These are phyloP conservation scores for Ophiostoma triangulosporum DNA, from an alignment of 2,329 filamentous ascomycete genomes.

Conservation along the genomic window DNA sequence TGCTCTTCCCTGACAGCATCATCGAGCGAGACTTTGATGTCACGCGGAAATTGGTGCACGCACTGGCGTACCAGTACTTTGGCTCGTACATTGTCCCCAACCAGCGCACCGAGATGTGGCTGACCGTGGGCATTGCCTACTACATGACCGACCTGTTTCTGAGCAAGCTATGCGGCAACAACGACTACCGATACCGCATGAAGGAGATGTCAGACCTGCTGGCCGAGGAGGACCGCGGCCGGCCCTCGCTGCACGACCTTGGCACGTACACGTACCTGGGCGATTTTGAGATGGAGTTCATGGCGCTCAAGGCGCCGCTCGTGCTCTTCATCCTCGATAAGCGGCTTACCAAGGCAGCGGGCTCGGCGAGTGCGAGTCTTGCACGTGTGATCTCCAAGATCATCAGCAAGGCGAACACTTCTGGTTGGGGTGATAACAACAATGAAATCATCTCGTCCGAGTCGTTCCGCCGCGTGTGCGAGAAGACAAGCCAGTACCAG, in stretches of 20 bases:
- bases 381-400: conserved; percentile 76
- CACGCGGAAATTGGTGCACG: conserved; percentile 67
- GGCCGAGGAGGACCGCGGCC: conserved; percentile 65
- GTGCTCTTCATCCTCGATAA: conserved; percentile 91
- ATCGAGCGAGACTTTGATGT: conserved; percentile 75
- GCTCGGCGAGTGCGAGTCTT: conserved; percentile 55
- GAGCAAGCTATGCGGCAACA: conserved; percentile 81
- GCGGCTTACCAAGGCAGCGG: conserved; percentile 75
- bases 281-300: conserved; percentile 76
- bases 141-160: conserved; percentile 94
- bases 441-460: conserved; percentile 64
- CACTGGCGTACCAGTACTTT: conserved; percentile 84
- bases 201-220: conserved; percentile 74
- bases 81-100: conserved; percentile 85
- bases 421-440: conserved; percentile 29
- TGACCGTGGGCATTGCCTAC: conserved; percentile 77
- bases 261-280: conserved; percentile 69
- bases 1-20: conserved; percentile 74
- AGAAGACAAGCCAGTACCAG: conserved; percentile 67
- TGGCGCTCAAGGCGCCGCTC: conserved; percentile 78
- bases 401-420: conserved; percentile 62
- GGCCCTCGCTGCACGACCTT: conserved; percentile 70
- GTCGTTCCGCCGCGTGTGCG: conserved; percentile 69
- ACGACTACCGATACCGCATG: conserved; percentile 83
- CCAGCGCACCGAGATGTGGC: conserved; percentile 70